Base-by-base conservation (phyloP, 768 basidiomycete species). In the Dictyophora rubrovolvata region DNA sequence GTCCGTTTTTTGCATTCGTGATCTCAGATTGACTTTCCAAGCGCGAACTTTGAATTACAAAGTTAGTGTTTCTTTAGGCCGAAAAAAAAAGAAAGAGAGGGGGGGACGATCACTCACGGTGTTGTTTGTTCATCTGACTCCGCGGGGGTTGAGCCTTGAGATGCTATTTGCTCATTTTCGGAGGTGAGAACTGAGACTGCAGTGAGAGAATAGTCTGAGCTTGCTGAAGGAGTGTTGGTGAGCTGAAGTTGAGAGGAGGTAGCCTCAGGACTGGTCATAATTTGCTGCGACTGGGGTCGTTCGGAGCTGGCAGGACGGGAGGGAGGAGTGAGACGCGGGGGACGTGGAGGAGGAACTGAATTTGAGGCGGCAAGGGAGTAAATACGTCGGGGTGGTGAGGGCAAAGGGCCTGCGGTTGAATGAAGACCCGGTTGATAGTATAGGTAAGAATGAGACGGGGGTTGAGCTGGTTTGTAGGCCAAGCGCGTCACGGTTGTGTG, bases 321-420 rank as follows among this genome's bases (percentile, higher is more conserved):
- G 66, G 73, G 62, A 0, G 70, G 69, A 21, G 84, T 83, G 12
- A 84, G 73, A 47, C 85, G 82, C 5, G 82, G 80, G 35, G 84
- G 83, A 42, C 82, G 80, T 60, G 85, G 83, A 1, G 76, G 71
- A 21, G 84, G 82, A 11, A 79, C 75, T 9, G 77, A 71, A 53
- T 68, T 74, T 12, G 73, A 72, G 6, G 49, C 42, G n/a, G 58
- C 37, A 28, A 62, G 35, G 42, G 42, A 14, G n/a, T 42, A n/a
- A 22, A 62, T 62, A 20, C 56, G 54, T 60, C 82, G 75, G 1
- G 87, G 85, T 9, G 86, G 86, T 34, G 81, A 80, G 28, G 87
- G 86, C 60, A 86, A 75, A 51, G 87, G 87, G 4, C 86, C 85
- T 47, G 86, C 87, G 21, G 79, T 87, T 7, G 85, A 76, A 69